Percentiles rank a stretch among this genome's conserved stretches.
Evolutionary conservation across 805 yeast species (phyloP).

Genomic region (Ogataea siamensis): DNA sequence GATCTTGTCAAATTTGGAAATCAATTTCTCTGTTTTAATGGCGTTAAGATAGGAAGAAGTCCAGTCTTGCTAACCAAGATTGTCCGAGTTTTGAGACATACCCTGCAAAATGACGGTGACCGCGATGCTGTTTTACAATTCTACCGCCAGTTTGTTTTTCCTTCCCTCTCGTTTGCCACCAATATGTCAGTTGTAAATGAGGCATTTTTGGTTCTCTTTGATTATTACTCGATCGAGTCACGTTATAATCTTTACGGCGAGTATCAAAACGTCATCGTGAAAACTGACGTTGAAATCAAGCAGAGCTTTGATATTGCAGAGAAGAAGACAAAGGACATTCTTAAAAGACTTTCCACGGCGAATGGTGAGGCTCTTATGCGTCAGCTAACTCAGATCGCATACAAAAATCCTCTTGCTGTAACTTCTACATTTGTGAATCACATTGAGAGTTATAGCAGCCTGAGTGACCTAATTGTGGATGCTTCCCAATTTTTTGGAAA

Average conservation of each 20-base stretch:
- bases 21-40: constrained; percentile 51
- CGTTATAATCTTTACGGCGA: constrained; percentile 84
- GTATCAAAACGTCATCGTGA: constrained; percentile 54
- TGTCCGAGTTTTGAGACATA: constrained; percentile 54
- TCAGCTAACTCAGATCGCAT: constrained; percentile 66
- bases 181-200: constrained; percentile 62
- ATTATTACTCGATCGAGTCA: constrained; percentile 53
- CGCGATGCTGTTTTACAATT: constrained; percentile 52
- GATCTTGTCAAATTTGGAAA: constrained; percentile 43
- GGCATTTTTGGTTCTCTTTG: constrained; percentile 50
- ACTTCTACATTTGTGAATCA: constrained; percentile 70
- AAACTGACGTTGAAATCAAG: constrained; percentile 54
- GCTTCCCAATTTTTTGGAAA: constrained; percentile 72
- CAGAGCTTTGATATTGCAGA: constrained; percentile 65
- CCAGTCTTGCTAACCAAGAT: constrained; percentile 52
- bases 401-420: constrained; percentile 76
- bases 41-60: constrained; percentile 51
- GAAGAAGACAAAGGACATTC: constrained; percentile 70
- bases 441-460: constrained; percentile 88
- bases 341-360: constrained; percentile 80
- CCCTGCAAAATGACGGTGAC: constrained; percentile 32
- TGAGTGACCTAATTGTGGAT: constrained; percentile 73
- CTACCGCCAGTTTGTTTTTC: constrained; percentile 64
- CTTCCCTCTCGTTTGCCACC: constrained; percentile 52
- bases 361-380: constrained; percentile 73